Base-by-base conservation (phyloP, 768 basidiomycete genomes). In the Coprinellus micaceus region DNA sequence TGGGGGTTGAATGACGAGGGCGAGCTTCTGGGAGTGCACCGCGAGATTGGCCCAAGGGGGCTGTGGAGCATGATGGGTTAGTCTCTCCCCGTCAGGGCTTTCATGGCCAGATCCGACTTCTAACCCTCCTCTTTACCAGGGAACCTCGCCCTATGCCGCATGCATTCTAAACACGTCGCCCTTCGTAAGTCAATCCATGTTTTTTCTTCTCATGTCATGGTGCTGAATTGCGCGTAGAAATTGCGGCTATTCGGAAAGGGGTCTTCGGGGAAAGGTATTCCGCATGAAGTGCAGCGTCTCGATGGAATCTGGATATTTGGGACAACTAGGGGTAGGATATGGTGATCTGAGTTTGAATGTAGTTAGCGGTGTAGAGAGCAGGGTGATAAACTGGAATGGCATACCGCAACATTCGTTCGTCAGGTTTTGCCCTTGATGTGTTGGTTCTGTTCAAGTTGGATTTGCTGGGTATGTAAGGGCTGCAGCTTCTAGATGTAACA, bases 1-100 rank as follows among this genome's bases (percentile, higher is more conserved):
- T 82, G 86, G 88, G 81, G 86, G 44, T 65, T 88, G 52, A 74
- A 86, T 64, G 66, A 69, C 26, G 84, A 91, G 68, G 83, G 84
- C 11, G 85, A 88, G 64, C 64, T 84, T 29, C 67, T 75, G 22
- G 79, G 80, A 0, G 63, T 64, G 3, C 82, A 74, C 73, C 73
- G 47, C 5, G 61, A 56, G 36, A 19, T 59, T n/a, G 61, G 61
- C 21, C 53, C 49, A 2, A 78, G 21, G 21, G 77, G 78, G 46
- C 51, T 83, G 37, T 88, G 84, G 83, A 76, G 69, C 58, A 81
- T 83, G 75, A 74, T 84, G 68, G 86, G 85, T 79, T 62, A 4
- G 59, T 54, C 22, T 40, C 30, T n/a, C n/a, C n/a, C n/a, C n/a
- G n/a, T n/a, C n/a, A n/a, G n/a, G n/a, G n/a, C n/a, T n/a, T n/a